Percentiles rank a stretch among this genome's conserved stretches.
Evolutionary conservation across 768 basidiomycete species (phyloP).

Genomic region (Mrakia frigida): DNA sequence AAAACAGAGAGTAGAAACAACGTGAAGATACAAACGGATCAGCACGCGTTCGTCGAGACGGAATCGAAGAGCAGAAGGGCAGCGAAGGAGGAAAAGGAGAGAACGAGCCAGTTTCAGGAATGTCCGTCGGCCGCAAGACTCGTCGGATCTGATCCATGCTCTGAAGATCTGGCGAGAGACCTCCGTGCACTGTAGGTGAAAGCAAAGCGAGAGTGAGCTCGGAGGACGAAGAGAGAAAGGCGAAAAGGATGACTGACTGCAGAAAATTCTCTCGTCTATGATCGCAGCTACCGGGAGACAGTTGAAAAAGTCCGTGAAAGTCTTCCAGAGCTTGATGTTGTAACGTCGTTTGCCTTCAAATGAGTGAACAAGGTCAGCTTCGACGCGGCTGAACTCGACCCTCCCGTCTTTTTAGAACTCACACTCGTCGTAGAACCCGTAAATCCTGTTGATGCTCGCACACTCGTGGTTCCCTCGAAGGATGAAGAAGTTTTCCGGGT

Average conservation of each 20-base stretch:
- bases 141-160: conserved; percentile 35
- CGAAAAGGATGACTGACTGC: conserved; percentile 17
- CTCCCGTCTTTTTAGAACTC: not conserved
- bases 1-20: not conserved
- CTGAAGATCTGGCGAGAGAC: conserved; percentile 33
- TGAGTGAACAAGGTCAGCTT: not conserved
- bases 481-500: conserved; percentile 36
- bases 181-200: conserved; percentile 15
- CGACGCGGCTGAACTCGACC: no score
- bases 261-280: conserved; percentile 35
- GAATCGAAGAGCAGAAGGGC: no score
- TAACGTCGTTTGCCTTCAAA: conserved; percentile 91
- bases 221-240: not conserved
- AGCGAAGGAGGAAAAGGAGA: no score
- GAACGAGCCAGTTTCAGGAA: conserved; percentile 51
- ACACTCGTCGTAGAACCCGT: conserved; percentile 36
- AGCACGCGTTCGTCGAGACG: no score
- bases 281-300: conserved; percentile 49
- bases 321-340: conserved; percentile 99
- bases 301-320: conserved; percentile 99
- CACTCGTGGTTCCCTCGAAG: conserved; percentile 35
- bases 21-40: no score
- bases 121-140: conserved; percentile 35
- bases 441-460: conserved; percentile 34
- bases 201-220: not conserved